Base-by-base conservation (phyloP, 805 yeast genomes). In the Wickerhamiella shivajii region DNA sequence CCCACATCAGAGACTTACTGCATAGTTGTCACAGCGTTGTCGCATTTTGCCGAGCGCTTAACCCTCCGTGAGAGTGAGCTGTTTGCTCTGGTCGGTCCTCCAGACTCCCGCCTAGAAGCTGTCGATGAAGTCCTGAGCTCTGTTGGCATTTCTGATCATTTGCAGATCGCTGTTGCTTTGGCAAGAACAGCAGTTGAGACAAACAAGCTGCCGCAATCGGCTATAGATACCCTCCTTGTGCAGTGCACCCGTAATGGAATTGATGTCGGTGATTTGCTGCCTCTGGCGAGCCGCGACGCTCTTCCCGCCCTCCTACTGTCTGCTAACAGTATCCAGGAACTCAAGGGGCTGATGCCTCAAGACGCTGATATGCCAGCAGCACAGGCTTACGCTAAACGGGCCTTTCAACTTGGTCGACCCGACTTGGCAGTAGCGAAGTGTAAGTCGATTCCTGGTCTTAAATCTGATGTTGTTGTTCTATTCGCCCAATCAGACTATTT, bases 1-100 rank as follows among this genome's bases (percentile, higher is more conserved):
- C 58, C 60, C 5, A 34, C 42, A 23, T 41, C 33, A 6, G 41
- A 44, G 11, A 52, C 56, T 2, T 55, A 54, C 37, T 18, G 37
- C 9, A 36, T 49, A 9, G 40, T 56, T 9, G 34, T 55, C 11
- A 26, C 34, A 20, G 35, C 45, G 3, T 42, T 55, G 9, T 35
- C 44, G 13, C 41, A 41, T 4, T 38, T 42, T 12, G 52, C 54
- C 10, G 21, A n/a, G 5, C 23, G 18, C 6, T 29, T 39, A 3
- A 22, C 26, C 2, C 15, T 6, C 2, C 27, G 34, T 10, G 33
- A 38, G 3, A 17, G 11, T 6, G 24, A 34, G 18, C 38, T 45
- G 11, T 12, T 4, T 8, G 38, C 38, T 4, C 16, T 39, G 5
- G 16, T 44, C 3, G 37, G 50, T 42, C 11, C 41, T 43, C 31